A percentile compares a stretch with the other conserved stretches of the same genome.
Evolutionary conservation across 1,139 yeast species (phyloP).

Genomic region (Suhomyces guaymorum): DNA sequence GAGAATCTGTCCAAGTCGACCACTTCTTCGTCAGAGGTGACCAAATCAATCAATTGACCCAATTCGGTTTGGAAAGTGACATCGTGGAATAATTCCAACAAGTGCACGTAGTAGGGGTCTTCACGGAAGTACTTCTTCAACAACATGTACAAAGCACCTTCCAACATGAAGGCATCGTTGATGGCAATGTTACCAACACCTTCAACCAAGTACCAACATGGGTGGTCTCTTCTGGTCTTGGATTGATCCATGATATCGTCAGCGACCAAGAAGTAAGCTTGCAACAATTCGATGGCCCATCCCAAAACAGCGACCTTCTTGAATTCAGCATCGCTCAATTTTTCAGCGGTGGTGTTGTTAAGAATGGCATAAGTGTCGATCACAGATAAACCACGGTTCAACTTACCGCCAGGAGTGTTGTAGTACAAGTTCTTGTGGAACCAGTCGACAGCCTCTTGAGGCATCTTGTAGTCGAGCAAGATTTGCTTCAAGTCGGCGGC

Average conservation of each 20-base stretch:
- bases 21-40: constrained; percentile 94
- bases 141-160: constrained; percentile 87
- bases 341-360: constrained; percentile 59
- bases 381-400: constrained; percentile 94
- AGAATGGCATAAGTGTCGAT: constrained; percentile 87
- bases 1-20: constrained; percentile 89
- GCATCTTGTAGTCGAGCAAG: constrained; percentile 73
- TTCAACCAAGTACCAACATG: constrained; percentile 90
- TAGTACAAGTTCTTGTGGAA: constrained; percentile 70
- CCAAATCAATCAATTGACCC: constrained; percentile 92
- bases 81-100: constrained; percentile 89
- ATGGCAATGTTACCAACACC: constrained; percentile 91
- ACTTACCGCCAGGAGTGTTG: constrained; percentile 95
- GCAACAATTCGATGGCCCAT: constrained; percentile 93
- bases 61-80: constrained; percentile 97
- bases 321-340: constrained; percentile 68
- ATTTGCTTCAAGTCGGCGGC: constrained; percentile 70
- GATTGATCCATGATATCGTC: constrained; percentile 99
- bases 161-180: constrained; percentile 96
- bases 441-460: constrained; percentile 87
- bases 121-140: constrained; percentile 85
- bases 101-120: constrained; percentile 83
- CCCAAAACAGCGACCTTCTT: constrained; percentile 87
- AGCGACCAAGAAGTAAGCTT: constrained; percentile 95
- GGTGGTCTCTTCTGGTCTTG: constrained; percentile 96